Base-by-base conservation (phyloP, 1,139 yeast genomes). In the Suhomyces guaymorum region DNA sequence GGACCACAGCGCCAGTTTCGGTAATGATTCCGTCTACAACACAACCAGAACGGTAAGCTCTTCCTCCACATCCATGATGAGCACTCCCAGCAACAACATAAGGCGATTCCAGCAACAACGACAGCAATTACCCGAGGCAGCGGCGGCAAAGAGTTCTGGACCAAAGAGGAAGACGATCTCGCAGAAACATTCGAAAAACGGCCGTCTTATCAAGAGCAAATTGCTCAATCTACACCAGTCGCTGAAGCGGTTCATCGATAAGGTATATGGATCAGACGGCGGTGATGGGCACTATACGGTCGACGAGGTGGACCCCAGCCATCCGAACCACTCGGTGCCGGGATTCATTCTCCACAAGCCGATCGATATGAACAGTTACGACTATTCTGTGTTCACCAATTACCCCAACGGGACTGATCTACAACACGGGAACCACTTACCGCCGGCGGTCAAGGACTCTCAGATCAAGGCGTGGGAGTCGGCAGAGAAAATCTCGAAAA, bases 401-500 rank as follows among this genome's bases (percentile, higher is more conserved):
- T 51, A 55, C 34, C 53, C 61, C 9, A 41, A 35, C 28, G 54
- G 48, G 2, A 47, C 38, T 11, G 57, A 51, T 31, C 23, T 43
- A n/a, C 54, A 53, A 19, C 51, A 47, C 31, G 53, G 52, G 3
- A 49, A 51, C 23, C 44, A 43, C 21, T 33, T 39, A n/a, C 50
- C 48, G 11, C 55, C 55, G 3, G 52, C 51, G 11, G 41, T 55
- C 12, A 53, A 48, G 39, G 53, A 51, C 28, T 66, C 73, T 4
- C 74, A 68, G 44, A 54, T 68, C n/a, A 59, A 57, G 39, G 74
- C 74, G 10, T 70, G 75, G 75, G 73, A 70, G 42, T 59, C 68
- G 15, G 75, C 74, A 1, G 75, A 70, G 42, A 61, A 64, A 42
- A 59, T 66, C 25, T 54, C 64, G 37, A 49, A 52, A 16, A 65